Evolutionary conservation across 2,329 filamentous ascomycete species (phyloP).

Genomic region (Trichoderma sp.): DNA sequence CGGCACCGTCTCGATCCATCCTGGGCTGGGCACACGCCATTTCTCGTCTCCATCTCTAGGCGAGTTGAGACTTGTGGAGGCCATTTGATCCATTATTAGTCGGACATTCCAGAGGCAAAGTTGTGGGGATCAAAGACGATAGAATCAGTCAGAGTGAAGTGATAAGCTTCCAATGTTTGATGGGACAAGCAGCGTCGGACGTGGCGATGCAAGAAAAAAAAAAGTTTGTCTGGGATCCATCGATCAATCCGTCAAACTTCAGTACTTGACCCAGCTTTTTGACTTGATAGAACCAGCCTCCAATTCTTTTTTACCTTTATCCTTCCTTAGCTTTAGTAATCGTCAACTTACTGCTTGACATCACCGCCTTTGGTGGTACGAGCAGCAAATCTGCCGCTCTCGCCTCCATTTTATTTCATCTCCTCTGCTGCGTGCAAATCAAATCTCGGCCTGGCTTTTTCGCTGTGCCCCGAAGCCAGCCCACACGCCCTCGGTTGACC

Average conservation of each 20-base stretch:
- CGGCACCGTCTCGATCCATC: constrained; percentile 16
- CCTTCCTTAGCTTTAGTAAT: background rate
- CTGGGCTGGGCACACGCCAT: constrained; percentile 1
- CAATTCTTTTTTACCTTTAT: background rate
- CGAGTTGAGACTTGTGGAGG: constrained; percentile 8
- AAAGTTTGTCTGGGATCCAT: background rate
- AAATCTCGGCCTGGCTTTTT: constrained; percentile 2
- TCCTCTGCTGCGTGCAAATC: background rate
- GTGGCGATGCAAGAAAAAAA: background rate
- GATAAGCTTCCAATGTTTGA: background rate
- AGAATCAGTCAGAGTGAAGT: background rate
- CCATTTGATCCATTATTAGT: background rate
- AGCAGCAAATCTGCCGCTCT: background rate
- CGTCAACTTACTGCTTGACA: background rate
- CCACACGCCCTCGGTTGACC: background rate
- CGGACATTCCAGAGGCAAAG: constrained; percentile 18
- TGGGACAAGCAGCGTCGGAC: background rate
- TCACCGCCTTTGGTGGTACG: background rate
- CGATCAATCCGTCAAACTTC: background rate
- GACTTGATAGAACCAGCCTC: background rate
- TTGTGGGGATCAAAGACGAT: constrained; percentile 8
- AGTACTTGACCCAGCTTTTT: background rate
- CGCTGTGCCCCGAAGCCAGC: background rate
- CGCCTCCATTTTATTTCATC: background rate
- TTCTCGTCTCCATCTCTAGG: constrained; percentile 4